Conservation (phyloP, 352 stramenopile species). For the Globisporangium iwayamae region DNA sequence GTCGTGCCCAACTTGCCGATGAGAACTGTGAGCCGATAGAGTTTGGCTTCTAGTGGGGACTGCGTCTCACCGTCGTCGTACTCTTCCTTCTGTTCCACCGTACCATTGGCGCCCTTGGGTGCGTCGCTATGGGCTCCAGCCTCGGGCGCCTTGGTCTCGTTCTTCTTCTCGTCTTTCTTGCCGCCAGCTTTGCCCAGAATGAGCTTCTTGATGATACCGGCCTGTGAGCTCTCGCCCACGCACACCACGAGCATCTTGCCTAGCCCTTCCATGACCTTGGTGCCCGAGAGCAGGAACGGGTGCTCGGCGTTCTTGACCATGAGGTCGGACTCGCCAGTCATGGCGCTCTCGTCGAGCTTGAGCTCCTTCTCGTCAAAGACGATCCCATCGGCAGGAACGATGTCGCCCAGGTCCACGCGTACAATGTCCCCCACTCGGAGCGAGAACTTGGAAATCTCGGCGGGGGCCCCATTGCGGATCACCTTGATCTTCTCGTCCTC, state of each 20-base stretch:
- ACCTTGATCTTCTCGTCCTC: slow-evolving; percentile 86
- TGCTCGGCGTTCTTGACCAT: slow-evolving; percentile 82
- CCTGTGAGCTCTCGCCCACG: slow-evolving; percentile 91
- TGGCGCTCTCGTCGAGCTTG: slow-evolving; percentile 88
- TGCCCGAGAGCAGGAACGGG: slow-evolving; percentile 93
- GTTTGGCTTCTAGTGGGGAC: slow-evolving; percentile 83
- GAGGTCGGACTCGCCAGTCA: slow-evolving; percentile 91
- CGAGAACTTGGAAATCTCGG: slow-evolving; percentile 68
- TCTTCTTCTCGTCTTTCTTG: slow-evolving; percentile 49
- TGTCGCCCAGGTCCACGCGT: slow-evolving; percentile 79
- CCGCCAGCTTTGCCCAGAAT: slow-evolving; percentile 69
- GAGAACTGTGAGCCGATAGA: slow-evolving; percentile 77
- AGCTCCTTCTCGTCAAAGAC: slow-evolving; percentile 88
- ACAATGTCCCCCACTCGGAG: slow-evolving; percentile 90
- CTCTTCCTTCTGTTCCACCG: slow-evolving; percentile 64
- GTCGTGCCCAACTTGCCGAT: slow-evolving; percentile 81
- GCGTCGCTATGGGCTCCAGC: slow-evolving; percentile 45
- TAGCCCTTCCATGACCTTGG: slow-evolving; percentile 91
- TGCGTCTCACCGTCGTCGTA: slow-evolving; percentile 51
- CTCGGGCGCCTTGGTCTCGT: slow-evolving; percentile 14
- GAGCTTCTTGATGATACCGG: slow-evolving; percentile 90
- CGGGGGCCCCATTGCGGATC: slow-evolving; percentile 59
- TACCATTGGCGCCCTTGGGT: slow-evolving; percentile 70
- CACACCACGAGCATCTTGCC: slow-evolving; percentile 92
- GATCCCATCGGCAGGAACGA: slow-evolving; percentile 87